Percentiles rank a stretch among this genome's conserved stretches.
These are phyloP conservation scores for Licmophora abbreviata DNA, from an alignment of 108 stramenopile genomes.

Conservation along the genomic window DNA sequence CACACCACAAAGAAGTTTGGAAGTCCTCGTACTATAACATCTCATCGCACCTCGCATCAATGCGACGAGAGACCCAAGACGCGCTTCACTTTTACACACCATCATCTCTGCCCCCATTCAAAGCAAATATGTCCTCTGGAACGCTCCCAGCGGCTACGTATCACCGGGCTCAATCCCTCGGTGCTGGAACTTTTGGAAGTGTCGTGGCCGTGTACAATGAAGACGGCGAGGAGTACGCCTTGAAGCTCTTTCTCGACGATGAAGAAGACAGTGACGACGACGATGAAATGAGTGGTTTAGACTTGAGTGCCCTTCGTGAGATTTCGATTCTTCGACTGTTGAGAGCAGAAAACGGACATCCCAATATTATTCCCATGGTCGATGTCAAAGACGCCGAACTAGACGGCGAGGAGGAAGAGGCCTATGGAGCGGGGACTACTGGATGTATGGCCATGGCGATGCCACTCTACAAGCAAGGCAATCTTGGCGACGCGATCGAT, in stretches of 20 bases:
- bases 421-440: conserved; percentile 45
- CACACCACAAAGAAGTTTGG: too few species aligned
- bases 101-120: too few species aligned
- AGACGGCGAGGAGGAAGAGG: conserved; percentile 28
- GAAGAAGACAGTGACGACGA: conserved; percentile 32
- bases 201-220: conserved; percentile 79
- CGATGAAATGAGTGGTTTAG: conserved; percentile 25
- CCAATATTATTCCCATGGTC: conserved; percentile 59
- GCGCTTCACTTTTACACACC: too few species aligned
- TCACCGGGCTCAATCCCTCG: conserved; percentile 61
- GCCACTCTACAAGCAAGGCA: conserved; percentile 54
- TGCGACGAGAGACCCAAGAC: too few species aligned
- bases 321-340: conserved; percentile 68
- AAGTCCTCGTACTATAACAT: too few species aligned
- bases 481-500: conserved; percentile 37
- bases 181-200: conserved; percentile 64
- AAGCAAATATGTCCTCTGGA: conserved; percentile 61
- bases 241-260: conserved; percentile 63
- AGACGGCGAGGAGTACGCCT: conserved; percentile 64
- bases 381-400: conserved; percentile 53
- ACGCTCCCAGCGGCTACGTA: conserved; percentile 52
- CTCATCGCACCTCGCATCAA: too few species aligned
- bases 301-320: conserved; percentile 65
- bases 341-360: conserved; percentile 54
- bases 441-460: conserved; percentile 55